phyloP scores from a whole-genome alignment of 208 protist genomes.

The Trichomonas vaginalis region DNA sequence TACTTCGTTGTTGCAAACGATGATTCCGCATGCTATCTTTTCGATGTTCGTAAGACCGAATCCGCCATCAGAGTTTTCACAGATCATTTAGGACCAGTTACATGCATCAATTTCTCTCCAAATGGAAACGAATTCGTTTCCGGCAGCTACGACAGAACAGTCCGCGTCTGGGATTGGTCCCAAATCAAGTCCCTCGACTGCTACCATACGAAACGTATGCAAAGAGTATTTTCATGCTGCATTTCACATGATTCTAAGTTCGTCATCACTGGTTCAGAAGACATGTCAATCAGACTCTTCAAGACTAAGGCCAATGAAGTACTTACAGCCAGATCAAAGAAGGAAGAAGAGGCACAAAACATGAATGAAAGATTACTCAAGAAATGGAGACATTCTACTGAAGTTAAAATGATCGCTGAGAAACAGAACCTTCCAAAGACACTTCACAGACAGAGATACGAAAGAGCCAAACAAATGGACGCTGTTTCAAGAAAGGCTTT shows the following conservation, averaged over 20 bases:
- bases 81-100: neutral
- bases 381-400: neutral
- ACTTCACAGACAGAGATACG: neutral
- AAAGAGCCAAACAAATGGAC: neutral
- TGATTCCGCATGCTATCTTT: neutral
- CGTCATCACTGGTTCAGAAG: neutral
- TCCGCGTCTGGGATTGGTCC: neutral
- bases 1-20: neutral
- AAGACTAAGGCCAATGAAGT: neutral
- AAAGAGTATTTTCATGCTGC: neutral
- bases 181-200: neutral
- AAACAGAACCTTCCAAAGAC: neutral
- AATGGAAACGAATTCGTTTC: neutral
- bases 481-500: neutral
- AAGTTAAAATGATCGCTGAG: neutral
- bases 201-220: neutral
- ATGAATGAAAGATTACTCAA: neutral
- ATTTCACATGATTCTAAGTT: neutral
- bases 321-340: neutral
- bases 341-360: neutral
- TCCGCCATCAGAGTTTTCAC: neutral
- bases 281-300: neutral
- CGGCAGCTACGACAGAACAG: neutral
- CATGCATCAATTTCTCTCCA: neutral
- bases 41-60: neutral